A percentile compares a stretch with the other conserved stretches of the same genome.
These are phyloP conservation scores for Pleomassaria siparia DNA, from an alignment of 2,329 filamentous ascomycete species.

Conservation along the genomic window DNA sequence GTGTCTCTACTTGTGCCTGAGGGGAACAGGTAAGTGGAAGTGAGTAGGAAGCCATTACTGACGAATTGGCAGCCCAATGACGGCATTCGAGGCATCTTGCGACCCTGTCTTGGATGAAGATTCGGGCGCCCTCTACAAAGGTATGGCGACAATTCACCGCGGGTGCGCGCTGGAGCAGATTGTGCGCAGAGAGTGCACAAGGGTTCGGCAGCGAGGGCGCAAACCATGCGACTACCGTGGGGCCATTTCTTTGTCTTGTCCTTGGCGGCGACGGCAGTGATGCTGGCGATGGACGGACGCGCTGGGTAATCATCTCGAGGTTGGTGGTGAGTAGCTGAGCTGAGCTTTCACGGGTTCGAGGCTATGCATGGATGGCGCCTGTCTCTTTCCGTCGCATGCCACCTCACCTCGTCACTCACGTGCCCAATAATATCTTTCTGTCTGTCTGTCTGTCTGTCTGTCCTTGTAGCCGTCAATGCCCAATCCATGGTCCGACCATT, in stretches of 20 bases:
- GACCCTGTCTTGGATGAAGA: constrained; percentile 1
- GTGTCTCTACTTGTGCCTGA: constrained; percentile 23
- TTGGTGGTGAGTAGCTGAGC: background rate
- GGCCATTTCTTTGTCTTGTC: background rate
- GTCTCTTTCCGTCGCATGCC: too few species aligned
- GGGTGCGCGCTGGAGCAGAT: background rate
- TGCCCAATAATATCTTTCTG: too few species aligned
- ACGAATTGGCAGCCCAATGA: background rate
- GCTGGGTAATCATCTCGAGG: background rate
- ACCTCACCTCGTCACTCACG: constrained; percentile 4
- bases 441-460: too few species aligned
- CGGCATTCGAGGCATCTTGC: background rate
- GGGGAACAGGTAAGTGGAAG: too few species aligned
- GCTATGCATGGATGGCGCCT: too few species aligned
- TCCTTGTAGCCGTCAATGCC: background rate
- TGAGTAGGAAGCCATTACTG: background rate
- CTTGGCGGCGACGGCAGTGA: background rate
- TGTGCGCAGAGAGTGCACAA: too few species aligned
- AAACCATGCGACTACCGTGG: background rate
- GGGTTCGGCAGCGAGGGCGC: too few species aligned
- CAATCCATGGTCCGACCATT: too few species aligned
- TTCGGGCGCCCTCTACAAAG: background rate
- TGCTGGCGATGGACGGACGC: background rate
- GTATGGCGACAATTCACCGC: too few species aligned
- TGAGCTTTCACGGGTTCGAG: constrained; percentile 1